These are phyloP conservation scores for Boechera retrofracta DNA, from an alignment of 345 rosid species.

Conservation along the genomic window DNA sequence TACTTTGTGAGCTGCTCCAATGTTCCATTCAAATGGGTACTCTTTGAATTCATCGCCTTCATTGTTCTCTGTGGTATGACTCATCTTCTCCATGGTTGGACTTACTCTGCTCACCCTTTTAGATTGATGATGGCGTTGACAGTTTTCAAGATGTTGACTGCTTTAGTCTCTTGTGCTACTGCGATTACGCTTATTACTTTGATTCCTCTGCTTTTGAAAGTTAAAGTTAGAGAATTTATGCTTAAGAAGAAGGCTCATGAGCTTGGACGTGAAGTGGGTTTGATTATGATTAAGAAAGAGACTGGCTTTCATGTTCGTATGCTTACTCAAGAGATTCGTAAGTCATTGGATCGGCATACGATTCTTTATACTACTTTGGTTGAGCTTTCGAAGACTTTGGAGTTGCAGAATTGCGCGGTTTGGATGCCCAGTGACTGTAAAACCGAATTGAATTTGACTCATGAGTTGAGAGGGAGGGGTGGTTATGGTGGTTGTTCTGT, in stretches of 20 bases:
- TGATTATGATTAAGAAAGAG: slow-evolving; percentile 86
- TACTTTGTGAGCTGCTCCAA: slow-evolving; percentile 96
- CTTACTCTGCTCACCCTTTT: slow-evolving; percentile 80
- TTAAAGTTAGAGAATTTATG: slow-evolving; percentile 92
- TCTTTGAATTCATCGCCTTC: slow-evolving; percentile 90
- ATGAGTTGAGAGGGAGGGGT: slow-evolving; percentile 57
- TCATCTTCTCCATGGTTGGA: slow-evolving; percentile 95
- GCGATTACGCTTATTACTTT: slow-evolving; percentile 89
- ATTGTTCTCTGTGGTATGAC: slow-evolving; percentile 98
- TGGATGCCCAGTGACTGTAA: slow-evolving; percentile 86
- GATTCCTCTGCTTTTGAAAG: slow-evolving; percentile 89
- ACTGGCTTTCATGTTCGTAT: slow-evolving; percentile 84
- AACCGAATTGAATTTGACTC: slow-evolving; percentile 76
- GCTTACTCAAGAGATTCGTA: slow-evolving; percentile 97
- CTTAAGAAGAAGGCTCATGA: slow-evolving; percentile 90
- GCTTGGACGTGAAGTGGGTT: slow-evolving; percentile 90
- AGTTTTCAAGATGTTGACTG: slow-evolving; percentile 88
- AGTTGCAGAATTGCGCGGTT: slow-evolving; percentile 85
- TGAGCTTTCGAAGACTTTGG: slow-evolving; percentile 87
- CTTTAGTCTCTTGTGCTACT: slow-evolving; percentile 95
- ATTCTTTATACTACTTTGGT: slow-evolving; percentile 87
- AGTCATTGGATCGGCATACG: slow-evolving; percentile 83
- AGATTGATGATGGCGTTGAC: slow-evolving; percentile 90
- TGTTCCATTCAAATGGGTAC: slow-evolving; percentile 97
- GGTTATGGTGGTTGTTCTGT: slow-evolving; percentile 49